A percentile compares a stretch with the other conserved stretches of the same genome.
These are phyloP conservation scores for Sporothrix euskadiensis DNA, from an alignment of 2,329 filamentous ascomycete species.

Conservation along the genomic window DNA sequence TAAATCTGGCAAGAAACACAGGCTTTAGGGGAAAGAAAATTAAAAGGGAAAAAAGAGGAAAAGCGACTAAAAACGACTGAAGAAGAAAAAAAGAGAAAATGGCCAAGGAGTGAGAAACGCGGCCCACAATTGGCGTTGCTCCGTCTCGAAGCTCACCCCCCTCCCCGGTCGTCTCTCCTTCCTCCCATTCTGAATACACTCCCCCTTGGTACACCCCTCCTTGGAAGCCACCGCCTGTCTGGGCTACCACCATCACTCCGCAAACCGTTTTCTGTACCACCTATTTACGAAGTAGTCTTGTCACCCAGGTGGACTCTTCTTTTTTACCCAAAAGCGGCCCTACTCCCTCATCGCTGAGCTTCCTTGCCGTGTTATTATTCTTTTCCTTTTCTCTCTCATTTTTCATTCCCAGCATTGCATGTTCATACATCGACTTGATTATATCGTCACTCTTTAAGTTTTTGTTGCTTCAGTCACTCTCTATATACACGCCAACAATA, in stretches of 20 bases:
- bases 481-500: constrained; percentile 17
- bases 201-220: background rate
- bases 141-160: constrained; percentile 26
- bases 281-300: constrained; percentile 16
- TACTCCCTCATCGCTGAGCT: constrained; percentile 23
- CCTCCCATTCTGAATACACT: constrained; percentile 13
- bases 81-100: constrained; percentile 10
- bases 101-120: constrained; percentile 23
- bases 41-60: background rate
- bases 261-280: constrained; percentile 30
- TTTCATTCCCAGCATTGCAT: constrained; percentile 18
- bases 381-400: constrained; percentile 18
- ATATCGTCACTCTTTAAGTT: constrained; percentile 31
- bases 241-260: constrained; percentile 30
- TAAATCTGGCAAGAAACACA: constrained; percentile 25
- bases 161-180: constrained; percentile 10
- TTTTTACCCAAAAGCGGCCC: constrained; percentile 28
- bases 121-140: constrained; percentile 29
- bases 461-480: constrained; percentile 25
- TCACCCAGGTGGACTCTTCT: constrained; percentile 5
- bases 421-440: constrained; percentile 7
- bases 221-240: constrained; percentile 29
- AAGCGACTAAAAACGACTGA: constrained; percentile 5
- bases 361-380: constrained; percentile 16
- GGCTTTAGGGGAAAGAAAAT: background rate